These are phyloP conservation scores for Nannochloropsis salina DNA, from an alignment of 108 stramenopile species.

Conservation along the genomic window DNA sequence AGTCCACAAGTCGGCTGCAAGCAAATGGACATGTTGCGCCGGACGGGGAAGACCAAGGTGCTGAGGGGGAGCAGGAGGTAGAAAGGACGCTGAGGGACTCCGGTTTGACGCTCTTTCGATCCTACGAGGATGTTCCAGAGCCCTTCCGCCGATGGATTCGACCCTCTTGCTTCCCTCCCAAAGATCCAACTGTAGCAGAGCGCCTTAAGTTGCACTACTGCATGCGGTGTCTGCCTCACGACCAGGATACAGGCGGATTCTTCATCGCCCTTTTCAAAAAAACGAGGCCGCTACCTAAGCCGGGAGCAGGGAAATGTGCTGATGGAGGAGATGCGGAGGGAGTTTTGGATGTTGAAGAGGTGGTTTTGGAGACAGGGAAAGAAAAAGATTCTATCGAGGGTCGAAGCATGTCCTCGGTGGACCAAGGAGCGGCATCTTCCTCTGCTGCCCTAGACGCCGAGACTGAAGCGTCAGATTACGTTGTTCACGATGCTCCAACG, in stretches of 20 bases:
- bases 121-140: slow-evolving; percentile 34
- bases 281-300: slow-evolving; percentile 37
- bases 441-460: background rate
- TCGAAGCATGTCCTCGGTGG: background rate
- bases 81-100: slow-evolving; percentile 28
- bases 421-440: background rate
- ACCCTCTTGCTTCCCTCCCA: slow-evolving; percentile 53
- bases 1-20: background rate
- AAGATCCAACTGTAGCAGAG: slow-evolving; percentile 26
- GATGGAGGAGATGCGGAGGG: background rate
- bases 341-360: background rate
- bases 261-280: slow-evolving; percentile 87
- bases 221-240: slow-evolving; percentile 87
- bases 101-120: slow-evolving; percentile 34
- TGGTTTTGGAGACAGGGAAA: background rate
- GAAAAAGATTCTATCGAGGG: background rate
- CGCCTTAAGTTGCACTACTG: slow-evolving; percentile 65
- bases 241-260: slow-evolving; percentile 96
- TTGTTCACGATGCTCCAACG: background rate
- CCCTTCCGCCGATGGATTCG: slow-evolving; percentile 12
- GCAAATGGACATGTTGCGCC: background rate
- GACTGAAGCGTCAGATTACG: background rate
- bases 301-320: background rate
- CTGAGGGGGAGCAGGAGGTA: background rate
- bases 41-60: background rate